Evolutionary conservation across 371 early-diverging fungal genomes (phyloP).

Genomic region (Rhizopus sp.): DNA sequence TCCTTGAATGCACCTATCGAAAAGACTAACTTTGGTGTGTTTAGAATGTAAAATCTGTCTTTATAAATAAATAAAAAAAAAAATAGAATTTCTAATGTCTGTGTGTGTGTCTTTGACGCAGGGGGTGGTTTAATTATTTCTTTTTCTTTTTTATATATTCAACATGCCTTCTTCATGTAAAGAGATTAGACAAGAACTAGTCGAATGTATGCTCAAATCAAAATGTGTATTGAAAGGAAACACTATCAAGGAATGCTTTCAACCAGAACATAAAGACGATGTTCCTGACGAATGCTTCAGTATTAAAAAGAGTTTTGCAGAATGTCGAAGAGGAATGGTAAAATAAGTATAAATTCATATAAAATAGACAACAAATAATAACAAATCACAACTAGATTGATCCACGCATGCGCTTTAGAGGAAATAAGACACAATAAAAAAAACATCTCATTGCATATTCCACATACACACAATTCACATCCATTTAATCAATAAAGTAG

Average conservation of each 20-base stretch:
- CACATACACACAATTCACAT: background rate
- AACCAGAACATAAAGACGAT: conserved; percentile 57
- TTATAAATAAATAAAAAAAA: background rate
- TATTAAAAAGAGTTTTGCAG: conserved; percentile 67
- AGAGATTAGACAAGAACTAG: conserved; percentile 69
- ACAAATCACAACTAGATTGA: conserved; percentile 34
- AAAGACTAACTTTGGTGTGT: conserved; percentile 90
- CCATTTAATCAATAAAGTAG: conserved; percentile 3
- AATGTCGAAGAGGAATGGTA: conserved; percentile 75
- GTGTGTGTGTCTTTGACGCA: background rate
- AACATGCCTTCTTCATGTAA: conserved; percentile 68
- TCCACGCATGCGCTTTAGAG: conserved; percentile 54
- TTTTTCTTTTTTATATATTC: background rate
- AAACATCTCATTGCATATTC: conserved; percentile 1
- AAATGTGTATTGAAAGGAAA: conserved; percentile 70
- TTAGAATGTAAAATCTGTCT: conserved; percentile 83
- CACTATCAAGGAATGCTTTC: conserved; percentile 67
- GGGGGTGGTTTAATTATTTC: background rate
- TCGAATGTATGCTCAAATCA: conserved; percentile 73
- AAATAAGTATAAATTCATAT: background rate
- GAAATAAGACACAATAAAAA: conserved; percentile 45
- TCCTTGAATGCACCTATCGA: conserved; percentile 78
- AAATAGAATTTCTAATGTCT: background rate
- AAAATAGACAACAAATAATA: background rate
- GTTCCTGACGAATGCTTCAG: conserved; percentile 68